Percentiles rank a stretch among this genome's conserved stretches.
These are phyloP conservation scores for Talaromyces piceae DNA, from an alignment of 2,329 filamentous ascomycete genomes.

Conservation along the genomic window DNA sequence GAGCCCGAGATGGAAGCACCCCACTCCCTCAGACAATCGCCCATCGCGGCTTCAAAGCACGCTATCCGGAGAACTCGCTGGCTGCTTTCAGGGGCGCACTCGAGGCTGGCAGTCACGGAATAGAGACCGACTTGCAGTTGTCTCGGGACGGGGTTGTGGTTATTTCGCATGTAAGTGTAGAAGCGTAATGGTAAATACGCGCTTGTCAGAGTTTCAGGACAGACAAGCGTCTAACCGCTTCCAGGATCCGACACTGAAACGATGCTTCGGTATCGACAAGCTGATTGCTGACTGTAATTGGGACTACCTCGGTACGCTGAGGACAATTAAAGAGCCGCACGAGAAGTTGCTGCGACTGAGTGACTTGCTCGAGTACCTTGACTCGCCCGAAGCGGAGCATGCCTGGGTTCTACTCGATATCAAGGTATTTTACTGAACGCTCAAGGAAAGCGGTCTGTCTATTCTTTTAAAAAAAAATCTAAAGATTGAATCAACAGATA, in stretches of 20 bases:
- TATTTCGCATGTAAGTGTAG: slow-evolving; percentile 60
- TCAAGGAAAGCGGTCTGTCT: neutral
- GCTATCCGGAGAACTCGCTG: slow-evolving; percentile 80
- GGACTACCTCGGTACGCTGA: slow-evolving; percentile 60
- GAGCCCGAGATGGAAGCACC: slow-evolving; percentile 8
- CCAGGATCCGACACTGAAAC: slow-evolving; percentile 68
- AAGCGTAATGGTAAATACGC: neutral
- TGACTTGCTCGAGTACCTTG: slow-evolving; percentile 68
- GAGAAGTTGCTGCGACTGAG: slow-evolving; percentile 64
- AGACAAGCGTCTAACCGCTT: neutral
- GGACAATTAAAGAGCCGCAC: slow-evolving; percentile 60
- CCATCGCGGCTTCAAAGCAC: slow-evolving; percentile 52
- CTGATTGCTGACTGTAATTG: slow-evolving; percentile 71
- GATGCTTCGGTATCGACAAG: slow-evolving; percentile 71
- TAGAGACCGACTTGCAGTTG: slow-evolving; percentile 85
- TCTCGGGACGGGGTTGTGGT: slow-evolving; percentile 78
- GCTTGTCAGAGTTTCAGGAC: no score
- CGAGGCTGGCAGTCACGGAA: slow-evolving; percentile 64
- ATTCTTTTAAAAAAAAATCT: neutral
- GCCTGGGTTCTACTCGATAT: slow-evolving; percentile 84
- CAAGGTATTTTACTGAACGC: slow-evolving; percentile 54
- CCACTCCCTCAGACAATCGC: slow-evolving; percentile 31
- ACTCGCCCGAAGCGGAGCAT: slow-evolving; percentile 54
- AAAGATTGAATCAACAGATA: slow-evolving; percentile 13
- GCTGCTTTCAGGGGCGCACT: slow-evolving; percentile 68